Evolutionary conservation across 805 yeast species (phyloP).

Genomic region (Kuraishia molischiana): DNA sequence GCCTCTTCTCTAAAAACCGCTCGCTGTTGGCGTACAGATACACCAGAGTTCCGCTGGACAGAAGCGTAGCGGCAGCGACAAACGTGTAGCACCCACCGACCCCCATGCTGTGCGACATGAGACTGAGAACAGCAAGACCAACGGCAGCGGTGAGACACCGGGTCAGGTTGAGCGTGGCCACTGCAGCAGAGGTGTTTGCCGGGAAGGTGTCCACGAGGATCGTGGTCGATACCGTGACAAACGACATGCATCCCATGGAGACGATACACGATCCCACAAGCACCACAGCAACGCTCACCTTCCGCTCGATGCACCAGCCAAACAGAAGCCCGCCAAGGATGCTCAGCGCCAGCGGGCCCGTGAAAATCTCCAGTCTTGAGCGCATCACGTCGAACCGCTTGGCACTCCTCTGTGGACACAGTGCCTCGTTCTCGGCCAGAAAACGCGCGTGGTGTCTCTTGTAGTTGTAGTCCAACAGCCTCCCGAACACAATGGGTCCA

Average conservation of each 20-base stretch:
- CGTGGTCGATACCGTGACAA: conserved; percentile 50
- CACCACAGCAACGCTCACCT: conserved; percentile 41
- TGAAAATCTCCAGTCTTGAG: conserved; percentile 41
- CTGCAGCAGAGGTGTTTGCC: conserved; percentile 57
- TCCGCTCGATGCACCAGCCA: conserved; percentile 63
- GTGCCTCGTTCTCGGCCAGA: not conserved
- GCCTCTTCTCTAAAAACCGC: too few species aligned
- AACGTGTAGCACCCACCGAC: conserved; percentile 74
- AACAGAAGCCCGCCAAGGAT: conserved; percentile 35
- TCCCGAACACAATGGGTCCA: conserved; percentile 55
- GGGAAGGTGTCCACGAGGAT: conserved; percentile 74
- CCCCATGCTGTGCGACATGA: conserved; percentile 47
- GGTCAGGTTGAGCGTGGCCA: conserved; percentile 61
- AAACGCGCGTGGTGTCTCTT: not conserved
- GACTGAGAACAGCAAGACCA: conserved; percentile 55
- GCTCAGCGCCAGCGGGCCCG: conserved; percentile 28
- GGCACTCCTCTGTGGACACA: not conserved
- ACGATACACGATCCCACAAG: conserved; percentile 48
- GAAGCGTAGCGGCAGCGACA: conserved; percentile 35
- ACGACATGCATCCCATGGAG: conserved; percentile 49
- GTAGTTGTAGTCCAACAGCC: conserved; percentile 43
- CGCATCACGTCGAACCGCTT: conserved; percentile 41
- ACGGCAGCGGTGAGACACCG: conserved; percentile 70
- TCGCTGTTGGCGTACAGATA: not conserved
- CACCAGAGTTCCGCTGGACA: not conserved